Percentiles rank a stretch among this genome's conserved stretches.
Evolutionary conservation across 192 early-diverging fungal species (phyloP).

Genomic region (Linnemannia schmuckeri): DNA sequence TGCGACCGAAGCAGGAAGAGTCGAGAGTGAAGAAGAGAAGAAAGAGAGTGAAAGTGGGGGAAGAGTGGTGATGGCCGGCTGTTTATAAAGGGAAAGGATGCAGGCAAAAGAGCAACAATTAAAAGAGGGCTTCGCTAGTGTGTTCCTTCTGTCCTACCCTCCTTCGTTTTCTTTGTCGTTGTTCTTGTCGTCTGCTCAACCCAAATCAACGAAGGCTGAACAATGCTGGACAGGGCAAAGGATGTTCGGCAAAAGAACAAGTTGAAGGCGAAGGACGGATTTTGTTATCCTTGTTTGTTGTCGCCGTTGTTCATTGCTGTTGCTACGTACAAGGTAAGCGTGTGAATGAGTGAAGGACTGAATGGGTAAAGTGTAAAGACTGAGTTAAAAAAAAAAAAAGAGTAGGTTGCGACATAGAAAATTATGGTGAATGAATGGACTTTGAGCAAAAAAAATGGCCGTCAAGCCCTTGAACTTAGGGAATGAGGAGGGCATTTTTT

Average conservation of each 20-base stretch:
- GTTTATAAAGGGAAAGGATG: slow-evolving; percentile 4
- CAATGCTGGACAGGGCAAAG: background rate
- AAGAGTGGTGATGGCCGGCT: background rate
- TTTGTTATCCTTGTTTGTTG: no score
- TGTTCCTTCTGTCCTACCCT: background rate
- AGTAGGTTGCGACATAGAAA: background rate
- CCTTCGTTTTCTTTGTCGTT: background rate
- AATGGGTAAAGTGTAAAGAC: background rate
- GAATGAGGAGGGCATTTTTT: background rate
- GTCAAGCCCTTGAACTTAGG: slow-evolving; percentile 1
- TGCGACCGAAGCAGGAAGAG: background rate
- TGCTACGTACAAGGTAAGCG: background rate
- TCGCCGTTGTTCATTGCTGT: no score
- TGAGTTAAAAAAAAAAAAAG: background rate
- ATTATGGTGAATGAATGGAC: slow-evolving; percentile 7
- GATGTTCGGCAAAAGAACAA: background rate
- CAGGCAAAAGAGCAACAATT: background rate
- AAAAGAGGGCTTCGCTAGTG: slow-evolving; percentile 6
- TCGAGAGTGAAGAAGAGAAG: background rate
- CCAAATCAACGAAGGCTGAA: background rate
- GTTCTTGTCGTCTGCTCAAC: background rate
- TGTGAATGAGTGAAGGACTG: background rate
- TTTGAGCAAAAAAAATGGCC: no score
- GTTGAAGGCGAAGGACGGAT: background rate
- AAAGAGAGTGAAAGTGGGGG: background rate